Base-by-base conservation (phyloP, 495 filamentous ascomycete genomes). In the Xylona heveae region DNA sequence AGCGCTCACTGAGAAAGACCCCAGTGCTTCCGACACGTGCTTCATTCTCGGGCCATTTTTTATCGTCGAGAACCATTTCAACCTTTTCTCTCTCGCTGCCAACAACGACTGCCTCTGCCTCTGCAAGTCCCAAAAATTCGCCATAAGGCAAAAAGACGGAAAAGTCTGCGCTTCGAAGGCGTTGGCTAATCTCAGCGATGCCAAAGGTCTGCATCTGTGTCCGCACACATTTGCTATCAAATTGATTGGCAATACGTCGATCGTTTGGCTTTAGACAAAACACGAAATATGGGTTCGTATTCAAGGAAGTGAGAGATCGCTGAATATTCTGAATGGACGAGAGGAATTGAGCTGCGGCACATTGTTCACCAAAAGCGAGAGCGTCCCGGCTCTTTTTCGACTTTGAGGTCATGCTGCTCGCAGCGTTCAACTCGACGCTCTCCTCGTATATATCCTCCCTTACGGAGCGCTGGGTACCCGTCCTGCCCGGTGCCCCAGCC, bases 231-330 rank as follows among this genome's bases (percentile, higher is more conserved):
- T 97, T 95, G 59, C 82, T 93, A 50, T 97, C 88, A 41, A 95
- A 95, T 48, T 95, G 88, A 40, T 97, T 95, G 31, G 88, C 85
- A 39, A 97, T 97, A 17, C 85, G 74, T 13, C 88, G 69, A 52
- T 95, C 88, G 46, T 97, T 97, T 5, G 88, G 88, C 52, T 97
- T 95, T 31, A 97, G 58, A 42, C 88, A 95, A 55, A 97, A 92
- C 18, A 97, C 68, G 43, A 94, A 94, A 47, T 95, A 97, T 9
- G 78, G 68, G 45, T 94, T 97, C 6, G 79, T 70, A 43, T 79
- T 79, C 5, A 71, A 59, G 5, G 78, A 71, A 20, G 69, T 78
- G 27, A 97, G 56, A 23, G 78, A 80, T 42, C 78, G 72, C 23
- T 70, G 88, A 35, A 95, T 78, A 35, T 82, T 84, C 36, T 91